Evolutionary conservation across 805 yeast species (phyloP).

Genomic region (Lachancea nothofagi): DNA sequence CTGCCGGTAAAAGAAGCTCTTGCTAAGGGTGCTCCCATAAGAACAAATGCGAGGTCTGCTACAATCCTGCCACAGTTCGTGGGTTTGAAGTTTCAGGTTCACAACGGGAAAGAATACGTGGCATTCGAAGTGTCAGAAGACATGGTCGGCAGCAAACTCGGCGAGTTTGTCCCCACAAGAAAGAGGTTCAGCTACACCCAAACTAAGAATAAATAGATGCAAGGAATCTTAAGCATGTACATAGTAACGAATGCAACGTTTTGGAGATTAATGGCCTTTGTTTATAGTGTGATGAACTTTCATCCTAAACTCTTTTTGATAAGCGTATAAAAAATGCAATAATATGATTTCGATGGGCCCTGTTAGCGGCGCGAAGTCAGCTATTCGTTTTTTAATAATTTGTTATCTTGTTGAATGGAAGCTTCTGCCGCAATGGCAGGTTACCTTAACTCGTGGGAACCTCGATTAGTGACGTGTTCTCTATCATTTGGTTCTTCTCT

Average conservation of each 20-base stretch:
- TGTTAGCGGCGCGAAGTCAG: too few relatives aligned
- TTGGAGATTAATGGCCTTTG: too few relatives aligned
- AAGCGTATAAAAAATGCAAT: too few relatives aligned
- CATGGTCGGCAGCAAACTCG: constrained; percentile 94
- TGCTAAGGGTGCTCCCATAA: constrained; percentile 73
- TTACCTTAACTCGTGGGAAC: too few relatives aligned
- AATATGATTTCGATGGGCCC: too few relatives aligned
- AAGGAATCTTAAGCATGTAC: neutral
- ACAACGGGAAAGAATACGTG: constrained; percentile 92
- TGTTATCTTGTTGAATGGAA: too few relatives aligned
- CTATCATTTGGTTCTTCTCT: too few relatives aligned
- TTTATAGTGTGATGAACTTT: too few relatives aligned
- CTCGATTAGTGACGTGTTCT: too few relatives aligned
- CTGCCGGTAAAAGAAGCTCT: constrained; percentile 86
- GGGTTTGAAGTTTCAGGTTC: constrained; percentile 89
- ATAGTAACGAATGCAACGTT: constrained; percentile 1
- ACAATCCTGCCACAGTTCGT: constrained; percentile 94
- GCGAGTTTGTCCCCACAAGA: constrained; percentile 93
- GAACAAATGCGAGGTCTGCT: constrained; percentile 94
- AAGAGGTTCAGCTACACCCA: constrained; percentile 79
- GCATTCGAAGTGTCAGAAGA: constrained; percentile 83
- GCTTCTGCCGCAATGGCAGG: too few relatives aligned
- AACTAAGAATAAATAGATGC: constrained; percentile 49
- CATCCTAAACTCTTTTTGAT: too few relatives aligned
- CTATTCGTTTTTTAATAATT: too few relatives aligned